Conservation (phyloP, 768 basidiomycete genomes). For the Leccinum truebloodii region DNA sequence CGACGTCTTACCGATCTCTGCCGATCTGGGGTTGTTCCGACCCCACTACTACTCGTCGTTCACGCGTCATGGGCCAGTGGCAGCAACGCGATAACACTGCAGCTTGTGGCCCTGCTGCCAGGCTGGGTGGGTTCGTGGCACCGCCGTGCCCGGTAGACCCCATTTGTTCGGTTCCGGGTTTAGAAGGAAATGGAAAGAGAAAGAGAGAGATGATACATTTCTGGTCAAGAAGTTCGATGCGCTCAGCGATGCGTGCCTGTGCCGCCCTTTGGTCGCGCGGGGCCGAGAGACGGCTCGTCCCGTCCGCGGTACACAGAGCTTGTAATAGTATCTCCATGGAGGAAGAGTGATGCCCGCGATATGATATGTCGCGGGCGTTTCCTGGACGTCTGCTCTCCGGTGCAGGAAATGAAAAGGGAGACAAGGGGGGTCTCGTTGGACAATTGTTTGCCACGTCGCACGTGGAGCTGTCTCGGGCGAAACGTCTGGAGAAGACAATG, state of each 20-base stretch:
- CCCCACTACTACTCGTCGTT: neutral
- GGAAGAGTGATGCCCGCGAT: constrained; percentile 5
- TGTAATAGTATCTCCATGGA: constrained; percentile 8
- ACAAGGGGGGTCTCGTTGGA: neutral
- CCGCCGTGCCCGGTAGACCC: neutral
- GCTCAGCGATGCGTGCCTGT: neutral
- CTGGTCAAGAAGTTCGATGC: neutral
- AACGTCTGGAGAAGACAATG: constrained; percentile 6
- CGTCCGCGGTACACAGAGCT: neutral
- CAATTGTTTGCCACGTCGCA: constrained; percentile 9
- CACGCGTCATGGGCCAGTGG: neutral
- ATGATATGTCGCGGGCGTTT: neutral
- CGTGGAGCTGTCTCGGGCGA: constrained; percentile 13
- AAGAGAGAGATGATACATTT: neutral
- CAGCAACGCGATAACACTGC: neutral
- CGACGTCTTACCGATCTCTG: too few relatives aligned
- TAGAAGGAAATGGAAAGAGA: neutral
- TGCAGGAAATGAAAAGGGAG: neutral
- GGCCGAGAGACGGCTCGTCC: constrained; percentile 1
- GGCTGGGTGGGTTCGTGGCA: neutral
- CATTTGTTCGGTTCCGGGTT: neutral
- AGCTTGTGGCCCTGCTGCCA: neutral
- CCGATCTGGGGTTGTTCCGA: too few relatives aligned
- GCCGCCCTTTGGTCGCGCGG: constrained; percentile 5
- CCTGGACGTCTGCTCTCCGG: neutral